Evolutionary conservation across 306 rosid genomes (phyloP), one percentile per base, ranked within the genome.

Genomic region (Sesbania bispinosa): DNA sequence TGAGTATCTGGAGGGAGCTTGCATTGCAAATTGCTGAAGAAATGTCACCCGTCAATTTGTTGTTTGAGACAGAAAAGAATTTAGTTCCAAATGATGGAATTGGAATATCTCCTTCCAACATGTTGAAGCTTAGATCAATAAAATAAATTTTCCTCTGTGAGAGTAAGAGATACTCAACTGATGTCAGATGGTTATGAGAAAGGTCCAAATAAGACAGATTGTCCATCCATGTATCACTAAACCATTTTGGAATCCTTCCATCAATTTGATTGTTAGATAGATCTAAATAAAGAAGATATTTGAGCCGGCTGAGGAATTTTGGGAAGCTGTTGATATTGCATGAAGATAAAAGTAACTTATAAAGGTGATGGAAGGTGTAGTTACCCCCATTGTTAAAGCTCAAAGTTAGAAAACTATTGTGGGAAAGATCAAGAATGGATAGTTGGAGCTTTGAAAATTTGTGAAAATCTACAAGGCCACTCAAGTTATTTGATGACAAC

Each of bases 201-300:
- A 77, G 62, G 13, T 77, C 41, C 36, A 77, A 24, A 18, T 0
- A 19, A 0, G 0, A 0, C 39, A 77, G 35, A 2, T 52, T 39
- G 24, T 35, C 42, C 10, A 41, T 78, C 2, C 62, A 67, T 1
- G 60, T 18, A 23, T 55, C 16, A n/a, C 6, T 13, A 13, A 77
- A 2, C 80, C 73, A 74, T 7, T 70, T 10, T 3, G 82, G 77
- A 62, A 78, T 48, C 8, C 4, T 18, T 1, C 80, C 73, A 2
- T 6, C 10, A 42, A 79, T n/a, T n/a, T n/a, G n/a, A n/a, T n/a
- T n/a, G n/a, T n/a, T n/a, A n/a, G n/a, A n/a, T n/a, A n/a, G n/a
- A 15, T 67, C 53, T 20, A 77, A 38, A 0, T 0, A 0, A 0
- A 0, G 0, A 10, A 83, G 24, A 2, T 32, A 23, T 16, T 53